Conservation (phyloP, 2,329 filamentous ascomycete genomes). For the Talaromyces verruculosus region DNA sequence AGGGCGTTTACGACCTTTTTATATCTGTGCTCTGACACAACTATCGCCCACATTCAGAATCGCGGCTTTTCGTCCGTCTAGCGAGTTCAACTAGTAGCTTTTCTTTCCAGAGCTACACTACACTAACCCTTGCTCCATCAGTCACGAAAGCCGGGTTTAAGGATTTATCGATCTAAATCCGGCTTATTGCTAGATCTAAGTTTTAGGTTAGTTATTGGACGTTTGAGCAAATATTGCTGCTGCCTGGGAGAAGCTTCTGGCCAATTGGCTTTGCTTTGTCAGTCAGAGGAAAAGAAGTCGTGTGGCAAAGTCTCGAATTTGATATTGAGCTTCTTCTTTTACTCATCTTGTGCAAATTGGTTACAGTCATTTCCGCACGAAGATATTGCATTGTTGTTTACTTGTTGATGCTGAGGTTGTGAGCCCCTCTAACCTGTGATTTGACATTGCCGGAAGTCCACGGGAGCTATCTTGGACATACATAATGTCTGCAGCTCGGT, state of each 20-base stretch:
- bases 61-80: background rate
- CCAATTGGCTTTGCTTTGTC: background rate
- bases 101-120: background rate
- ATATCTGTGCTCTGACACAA: background rate
- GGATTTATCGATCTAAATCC: background rate
- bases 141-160: background rate
- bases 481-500: slow-evolving; percentile 23
- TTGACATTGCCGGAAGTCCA: background rate
- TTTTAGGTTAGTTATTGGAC: background rate
- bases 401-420: background rate
- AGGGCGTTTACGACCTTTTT: background rate
- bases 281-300: background rate
- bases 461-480: background rate
- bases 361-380: background rate
- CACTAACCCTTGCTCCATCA: background rate
- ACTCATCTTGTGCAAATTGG: background rate
- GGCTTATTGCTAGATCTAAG: background rate
- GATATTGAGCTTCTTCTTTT: background rate
- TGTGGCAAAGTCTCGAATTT: background rate
- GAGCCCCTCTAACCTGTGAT: background rate
- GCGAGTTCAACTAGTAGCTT: background rate
- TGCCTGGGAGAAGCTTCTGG: slow-evolving; percentile 11
- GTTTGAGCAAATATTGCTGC: slow-evolving; percentile 3
- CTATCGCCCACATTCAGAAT: background rate
- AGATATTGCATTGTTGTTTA: background rate